Evolutionary conservation across 805 yeast genomes (phyloP), one percentile per base, ranked within the genome.

Genomic region (Candida ponderosae): DNA sequence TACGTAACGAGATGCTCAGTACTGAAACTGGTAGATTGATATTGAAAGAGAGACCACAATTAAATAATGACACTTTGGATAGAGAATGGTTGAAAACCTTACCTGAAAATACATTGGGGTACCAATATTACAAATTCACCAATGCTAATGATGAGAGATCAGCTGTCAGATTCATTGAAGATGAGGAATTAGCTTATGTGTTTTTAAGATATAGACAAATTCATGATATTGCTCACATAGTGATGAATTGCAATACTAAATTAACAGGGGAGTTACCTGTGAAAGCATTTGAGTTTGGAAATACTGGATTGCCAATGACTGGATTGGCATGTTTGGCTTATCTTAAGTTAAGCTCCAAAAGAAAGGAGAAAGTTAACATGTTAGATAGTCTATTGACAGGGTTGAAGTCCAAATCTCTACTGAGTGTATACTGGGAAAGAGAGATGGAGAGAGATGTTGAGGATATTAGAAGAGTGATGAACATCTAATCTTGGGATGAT

Each of bases 261-360:
- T 75, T 93, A 45, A 97, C 93, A 54, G 98, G 98, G n/a, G 98
- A 93, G 55, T 81, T 93, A 37, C 87, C 96, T 0, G 81, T 93
- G 16, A 93, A 93, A 59, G 82, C 88, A 11, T 78, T 93, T 48
- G 98, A 90, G 59, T 94, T 80, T 51, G 81, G 93, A 53, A 90
- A 93, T 57, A 73, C 90, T 41, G 94, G 95, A 5, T 76, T 93
- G 32, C 97, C 97, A 13, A 89, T 90, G 94, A 88, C 96, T 4
- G 95, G 96, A 0, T 57, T 93, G 35, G 89, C 95, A 0, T 48
- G 85, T n/a, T 73, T 87, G 45, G 96, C 96, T 4, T 96, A 96
- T 1, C 70, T 82, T 50, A 73, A 89, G 42, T 68, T 90, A 40
- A 78, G 74, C 38, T 60, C 69, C 3, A 65, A 70, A 35, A 88